phyloP scores from a whole-genome alignment of 331 rosid genomes.

The Prunus yedoensis region DNA sequence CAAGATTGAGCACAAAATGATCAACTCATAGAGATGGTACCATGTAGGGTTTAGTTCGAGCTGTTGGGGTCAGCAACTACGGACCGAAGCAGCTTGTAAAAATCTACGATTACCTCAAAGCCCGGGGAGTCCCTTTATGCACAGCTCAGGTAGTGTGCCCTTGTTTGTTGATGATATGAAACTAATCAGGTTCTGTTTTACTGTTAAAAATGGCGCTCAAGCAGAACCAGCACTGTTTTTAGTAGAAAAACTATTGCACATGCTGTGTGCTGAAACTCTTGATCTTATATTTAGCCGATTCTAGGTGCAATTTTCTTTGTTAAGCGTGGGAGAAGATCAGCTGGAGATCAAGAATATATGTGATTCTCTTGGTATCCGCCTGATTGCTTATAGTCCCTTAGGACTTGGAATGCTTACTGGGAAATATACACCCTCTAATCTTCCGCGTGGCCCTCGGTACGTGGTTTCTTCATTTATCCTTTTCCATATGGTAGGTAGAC shows the following conservation, averaged over 20 bases:
- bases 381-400: slow-evolving; percentile 93
- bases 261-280: background rate
- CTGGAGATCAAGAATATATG: slow-evolving; percentile 77
- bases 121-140: slow-evolving; percentile 80
- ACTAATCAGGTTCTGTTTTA: background rate
- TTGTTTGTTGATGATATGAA: background rate
- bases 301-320: slow-evolving; percentile 89
- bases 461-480: slow-evolving; percentile 8
- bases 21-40: slow-evolving; percentile 21
- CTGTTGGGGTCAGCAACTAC: slow-evolving; percentile 94
- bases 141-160: slow-evolving; percentile 71
- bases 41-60: slow-evolving; percentile 80
- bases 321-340: slow-evolving; percentile 84
- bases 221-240: background rate
- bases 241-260: background rate
- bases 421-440: slow-evolving; percentile 72
- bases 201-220: background rate
- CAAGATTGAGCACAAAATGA: background rate
- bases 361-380: slow-evolving; percentile 75
- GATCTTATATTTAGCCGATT: slow-evolving; percentile 7
- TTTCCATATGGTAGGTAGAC: background rate
- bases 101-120: slow-evolving; percentile 77
- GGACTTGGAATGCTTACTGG: slow-evolving; percentile 99
- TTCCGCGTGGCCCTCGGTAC: slow-evolving; percentile 91
- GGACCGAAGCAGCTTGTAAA: slow-evolving; percentile 92